phyloP scores from a whole-genome alignment of 2,329 filamentous ascomycete species.

The Fusarium metavorans region DNA sequence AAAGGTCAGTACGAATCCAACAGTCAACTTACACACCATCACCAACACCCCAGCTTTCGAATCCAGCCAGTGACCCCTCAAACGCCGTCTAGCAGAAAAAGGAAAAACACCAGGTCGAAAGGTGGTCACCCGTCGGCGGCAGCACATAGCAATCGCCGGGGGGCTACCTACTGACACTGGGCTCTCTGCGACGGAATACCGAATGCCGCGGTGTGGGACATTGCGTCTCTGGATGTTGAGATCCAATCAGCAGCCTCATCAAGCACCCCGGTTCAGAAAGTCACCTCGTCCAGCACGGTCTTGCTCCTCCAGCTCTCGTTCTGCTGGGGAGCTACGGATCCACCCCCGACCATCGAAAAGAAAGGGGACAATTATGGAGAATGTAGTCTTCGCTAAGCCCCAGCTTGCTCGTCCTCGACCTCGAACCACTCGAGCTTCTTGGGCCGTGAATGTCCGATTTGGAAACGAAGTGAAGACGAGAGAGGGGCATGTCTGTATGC shows the following conservation, averaged over 20 bases:
- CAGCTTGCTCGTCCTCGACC: neutral
- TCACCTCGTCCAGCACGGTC: neutral
- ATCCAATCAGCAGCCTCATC: constrained; percentile 26
- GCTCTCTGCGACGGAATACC: constrained; percentile 30
- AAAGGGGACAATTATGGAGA: constrained; percentile 25
- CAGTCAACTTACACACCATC: neutral
- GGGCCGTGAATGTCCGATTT: constrained; percentile 18
- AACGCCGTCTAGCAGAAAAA: constrained; percentile 6
- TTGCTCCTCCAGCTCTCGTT: constrained; percentile 20
- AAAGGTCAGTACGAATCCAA: constrained; percentile 23
- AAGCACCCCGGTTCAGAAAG: constrained; percentile 7
- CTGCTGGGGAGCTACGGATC: constrained; percentile 13
- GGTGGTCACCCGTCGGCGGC: constrained; percentile 1
- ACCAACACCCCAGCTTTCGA: neutral
- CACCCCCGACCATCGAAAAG: constrained; percentile 13
- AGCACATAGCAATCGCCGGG: constrained; percentile 11
- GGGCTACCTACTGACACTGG: neutral
- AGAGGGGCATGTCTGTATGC: neutral
- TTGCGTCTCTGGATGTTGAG: constrained; percentile 33
- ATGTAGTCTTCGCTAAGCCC: constrained; percentile 12
- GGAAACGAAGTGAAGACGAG: neutral
- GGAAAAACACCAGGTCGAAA: neutral
- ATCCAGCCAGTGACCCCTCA: constrained; percentile 5
- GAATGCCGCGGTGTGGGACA: constrained; percentile 34
- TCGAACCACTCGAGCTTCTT: constrained; percentile 24